A percentile compares a stretch with the other conserved stretches of the same genome.
phyloP scores from a whole-genome alignment of 208 protist genomes.

The Wallacemonas sp. region DNA sequence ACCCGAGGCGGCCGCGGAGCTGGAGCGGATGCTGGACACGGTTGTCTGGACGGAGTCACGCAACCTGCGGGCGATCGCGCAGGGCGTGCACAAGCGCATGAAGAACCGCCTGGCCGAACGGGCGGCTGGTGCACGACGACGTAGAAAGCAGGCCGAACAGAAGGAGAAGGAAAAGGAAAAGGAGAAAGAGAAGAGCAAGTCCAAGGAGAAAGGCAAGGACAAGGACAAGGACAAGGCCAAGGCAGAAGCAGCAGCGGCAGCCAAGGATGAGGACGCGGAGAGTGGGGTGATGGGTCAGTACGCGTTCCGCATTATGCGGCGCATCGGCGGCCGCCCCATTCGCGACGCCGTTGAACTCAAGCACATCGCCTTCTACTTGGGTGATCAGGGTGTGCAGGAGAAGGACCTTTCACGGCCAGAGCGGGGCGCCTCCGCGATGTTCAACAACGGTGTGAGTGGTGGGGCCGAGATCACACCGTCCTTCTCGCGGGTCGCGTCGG shows the following conservation, averaged over 20 bases:
- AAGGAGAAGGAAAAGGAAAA: conserved; percentile 12
- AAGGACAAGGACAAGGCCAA: conserved; percentile 11
- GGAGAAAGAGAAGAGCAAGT: conserved; percentile 7
- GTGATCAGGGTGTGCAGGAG: conserved; percentile 28
- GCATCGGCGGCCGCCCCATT: conserved; percentile 64
- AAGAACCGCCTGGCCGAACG: conserved; percentile 12
- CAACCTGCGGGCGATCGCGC: conserved; percentile 28
- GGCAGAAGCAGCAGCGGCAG: conserved; percentile 1
- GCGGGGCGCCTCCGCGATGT: neutral
- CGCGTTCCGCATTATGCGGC: conserved; percentile 48
- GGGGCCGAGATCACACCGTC: conserved; percentile 29
- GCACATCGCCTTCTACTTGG: conserved; percentile 46
- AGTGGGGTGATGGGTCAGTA: conserved; percentile 13
- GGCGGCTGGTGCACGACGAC: neutral
- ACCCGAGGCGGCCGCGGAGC: conserved; percentile 25
- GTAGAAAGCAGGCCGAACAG: neutral
- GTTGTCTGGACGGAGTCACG: conserved; percentile 47
- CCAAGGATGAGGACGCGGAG: neutral
- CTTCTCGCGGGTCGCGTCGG: conserved; percentile 61
- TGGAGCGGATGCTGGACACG: conserved; percentile 44
- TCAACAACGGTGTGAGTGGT: conserved; percentile 16
- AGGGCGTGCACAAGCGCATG: conserved; percentile 44
- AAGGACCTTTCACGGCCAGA: conserved; percentile 16
- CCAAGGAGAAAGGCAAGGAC: conserved; percentile 5
- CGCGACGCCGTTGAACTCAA: conserved; percentile 61